phyloP scores from a whole-genome alignment of 225 moss, liverwort and hornwort genomes.

The Pseudisothecium myosuroides region DNA sequence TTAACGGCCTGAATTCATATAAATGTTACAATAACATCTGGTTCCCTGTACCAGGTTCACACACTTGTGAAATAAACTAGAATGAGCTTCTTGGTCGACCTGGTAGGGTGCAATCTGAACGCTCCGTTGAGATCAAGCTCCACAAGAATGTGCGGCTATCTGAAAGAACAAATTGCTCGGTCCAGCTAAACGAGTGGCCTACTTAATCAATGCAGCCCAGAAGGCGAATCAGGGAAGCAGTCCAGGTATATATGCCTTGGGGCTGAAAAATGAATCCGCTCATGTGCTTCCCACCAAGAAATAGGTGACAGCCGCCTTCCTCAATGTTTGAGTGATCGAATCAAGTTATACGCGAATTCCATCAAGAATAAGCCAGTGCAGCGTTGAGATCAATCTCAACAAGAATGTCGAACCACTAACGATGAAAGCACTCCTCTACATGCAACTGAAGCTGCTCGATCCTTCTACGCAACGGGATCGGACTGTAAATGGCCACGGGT shows the following conservation, averaged over 20 bases:
- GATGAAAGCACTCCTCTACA: fast-evolving
- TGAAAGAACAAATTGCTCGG: not conserved
- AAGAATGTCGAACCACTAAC: not conserved
- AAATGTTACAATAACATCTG: not conserved
- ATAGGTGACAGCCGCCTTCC: too few species aligned
- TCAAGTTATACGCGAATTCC: too few species aligned
- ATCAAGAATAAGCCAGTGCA: too few species aligned
- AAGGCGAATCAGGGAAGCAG: not conserved
- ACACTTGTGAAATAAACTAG: not conserved
- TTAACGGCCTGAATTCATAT: too few species aligned
- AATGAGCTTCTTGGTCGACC: not conserved
- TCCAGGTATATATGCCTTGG: not conserved
- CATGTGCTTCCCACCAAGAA: too few species aligned
- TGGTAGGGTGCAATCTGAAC: not conserved
- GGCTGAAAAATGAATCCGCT: too few species aligned
- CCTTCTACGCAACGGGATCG: not conserved
- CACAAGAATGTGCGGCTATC: too few species aligned
- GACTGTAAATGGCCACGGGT: not conserved
- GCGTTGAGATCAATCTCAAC: not conserved
- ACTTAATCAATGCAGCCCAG: not conserved
- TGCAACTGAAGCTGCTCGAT: not conserved
- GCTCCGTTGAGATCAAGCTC: too few species aligned
- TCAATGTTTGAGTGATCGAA: too few species aligned
- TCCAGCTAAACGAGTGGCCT: not conserved
- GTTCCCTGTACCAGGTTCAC: not conserved